Evolutionary conservation across 2,329 filamentous ascomycete genomes (phyloP).

Genomic region (Monosporascus sp.): DNA sequence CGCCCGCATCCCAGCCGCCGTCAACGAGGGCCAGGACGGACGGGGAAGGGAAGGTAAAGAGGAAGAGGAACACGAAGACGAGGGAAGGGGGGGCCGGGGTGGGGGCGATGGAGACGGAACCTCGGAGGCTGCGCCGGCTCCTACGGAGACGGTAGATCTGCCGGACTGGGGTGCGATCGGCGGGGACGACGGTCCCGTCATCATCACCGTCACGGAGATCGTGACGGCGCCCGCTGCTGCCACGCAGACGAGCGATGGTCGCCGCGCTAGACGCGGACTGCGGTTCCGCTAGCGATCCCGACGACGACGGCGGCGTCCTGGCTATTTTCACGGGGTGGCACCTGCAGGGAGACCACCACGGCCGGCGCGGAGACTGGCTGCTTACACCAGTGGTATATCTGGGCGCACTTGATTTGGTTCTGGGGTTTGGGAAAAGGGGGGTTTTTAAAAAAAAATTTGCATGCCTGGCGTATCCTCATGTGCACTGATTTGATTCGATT

Average conservation of each 20-base stretch:
- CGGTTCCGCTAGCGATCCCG: too few relatives aligned
- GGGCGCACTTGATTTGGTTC: too few relatives aligned
- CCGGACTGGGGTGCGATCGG: not conserved
- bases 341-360: too few relatives aligned
- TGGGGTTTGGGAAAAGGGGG: too few relatives aligned
- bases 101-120: not conserved
- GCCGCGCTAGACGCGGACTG: not conserved
- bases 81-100: not conserved
- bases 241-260: not conserved
- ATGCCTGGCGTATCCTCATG: too few relatives aligned
- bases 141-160: not conserved
- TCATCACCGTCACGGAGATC: not conserved
- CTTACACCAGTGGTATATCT: too few relatives aligned
- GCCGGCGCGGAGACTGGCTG: too few relatives aligned
- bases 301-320: too few relatives aligned
- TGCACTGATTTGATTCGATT: too few relatives aligned
- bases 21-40: constrained; percentile 2
- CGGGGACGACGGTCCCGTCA: not conserved
- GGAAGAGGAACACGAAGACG: not conserved
- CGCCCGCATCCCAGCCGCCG: constrained; percentile 17
- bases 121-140: not conserved
- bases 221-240: not conserved
- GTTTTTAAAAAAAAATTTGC: too few relatives aligned
- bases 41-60: not conserved
- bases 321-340: too few relatives aligned